Conservation (phyloP, 176 grass and related monocot genomes). For the Ensete ventricosum region DNA sequence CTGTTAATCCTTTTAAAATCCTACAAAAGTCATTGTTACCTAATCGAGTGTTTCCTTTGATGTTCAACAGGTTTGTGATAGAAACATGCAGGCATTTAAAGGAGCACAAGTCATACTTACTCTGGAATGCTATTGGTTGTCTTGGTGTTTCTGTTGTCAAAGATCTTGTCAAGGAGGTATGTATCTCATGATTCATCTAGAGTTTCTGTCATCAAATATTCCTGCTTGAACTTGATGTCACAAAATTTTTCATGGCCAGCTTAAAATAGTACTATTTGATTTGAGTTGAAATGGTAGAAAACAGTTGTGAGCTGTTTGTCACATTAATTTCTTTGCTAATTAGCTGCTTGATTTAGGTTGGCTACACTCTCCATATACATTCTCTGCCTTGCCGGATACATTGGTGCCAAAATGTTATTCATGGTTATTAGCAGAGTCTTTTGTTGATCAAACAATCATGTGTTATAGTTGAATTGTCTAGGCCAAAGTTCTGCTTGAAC, state of each 20-base stretch:
- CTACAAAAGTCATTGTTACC: neutral
- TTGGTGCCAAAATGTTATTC: too few species aligned
- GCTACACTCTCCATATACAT: too few species aligned
- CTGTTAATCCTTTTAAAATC: neutral
- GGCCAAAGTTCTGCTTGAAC: too few species aligned
- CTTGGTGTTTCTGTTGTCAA: conserved; percentile 64
- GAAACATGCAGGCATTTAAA: conserved; percentile 70
- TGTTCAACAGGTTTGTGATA: conserved; percentile 62
- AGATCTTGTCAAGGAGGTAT: conserved; percentile 91
- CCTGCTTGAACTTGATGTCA: neutral
- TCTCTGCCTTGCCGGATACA: too few species aligned
- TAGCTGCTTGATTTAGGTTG: too few species aligned
- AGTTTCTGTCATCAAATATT: neutral
- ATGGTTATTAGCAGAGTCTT: too few species aligned
- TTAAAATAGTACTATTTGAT: too few species aligned
- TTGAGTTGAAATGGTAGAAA: too few species aligned
- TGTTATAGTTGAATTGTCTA: too few species aligned
- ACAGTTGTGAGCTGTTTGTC: too few species aligned
- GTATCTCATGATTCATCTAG: neutral
- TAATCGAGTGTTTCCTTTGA: conserved; percentile 1
- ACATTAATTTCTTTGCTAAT: too few species aligned
- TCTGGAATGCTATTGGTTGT: conserved; percentile 90
- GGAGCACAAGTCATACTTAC: conserved; percentile 80
- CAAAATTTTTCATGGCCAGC: neutral
- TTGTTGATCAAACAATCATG: too few species aligned